A percentile compares a stretch with the other conserved stretches of the same genome.
These are phyloP conservation scores for Thelonectria discophora DNA, from an alignment of 2,329 filamentous ascomycete genomes.

Conservation along the genomic window DNA sequence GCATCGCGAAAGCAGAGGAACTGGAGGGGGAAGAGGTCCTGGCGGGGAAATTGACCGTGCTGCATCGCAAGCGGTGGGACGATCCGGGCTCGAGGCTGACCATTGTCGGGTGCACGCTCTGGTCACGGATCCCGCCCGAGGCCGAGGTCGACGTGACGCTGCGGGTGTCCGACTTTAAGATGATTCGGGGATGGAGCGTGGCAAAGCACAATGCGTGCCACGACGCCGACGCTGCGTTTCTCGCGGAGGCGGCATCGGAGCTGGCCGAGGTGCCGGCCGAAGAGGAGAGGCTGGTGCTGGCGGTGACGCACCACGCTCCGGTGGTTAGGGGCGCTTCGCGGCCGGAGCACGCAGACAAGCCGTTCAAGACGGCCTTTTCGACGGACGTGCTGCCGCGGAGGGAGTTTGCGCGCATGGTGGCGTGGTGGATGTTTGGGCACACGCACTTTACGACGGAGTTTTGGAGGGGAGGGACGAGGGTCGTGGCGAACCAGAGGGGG, in stretches of 20 bases:
- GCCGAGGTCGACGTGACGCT: slow-evolving; percentile 50
- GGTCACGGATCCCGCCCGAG: slow-evolving; percentile 58
- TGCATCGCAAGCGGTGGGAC: slow-evolving; percentile 53
- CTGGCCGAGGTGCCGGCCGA: slow-evolving; percentile 28
- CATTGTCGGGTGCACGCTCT: slow-evolving; percentile 66
- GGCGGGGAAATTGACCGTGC: slow-evolving; percentile 50
- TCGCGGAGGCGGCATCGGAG: slow-evolving; percentile 51
- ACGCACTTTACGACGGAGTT: slow-evolving; percentile 56
- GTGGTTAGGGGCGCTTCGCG: slow-evolving; percentile 57
- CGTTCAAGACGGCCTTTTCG: slow-evolving; percentile 60
- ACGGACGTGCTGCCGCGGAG: slow-evolving; percentile 53
- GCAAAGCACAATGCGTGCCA: slow-evolving; percentile 60
- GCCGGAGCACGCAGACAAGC: slow-evolving; percentile 57
- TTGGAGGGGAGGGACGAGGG: slow-evolving; percentile 43
- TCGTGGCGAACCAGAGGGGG: slow-evolving; percentile 58
- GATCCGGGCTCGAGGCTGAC: slow-evolving; percentile 55
- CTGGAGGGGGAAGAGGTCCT: slow-evolving; percentile 52
- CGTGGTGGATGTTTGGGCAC: slow-evolving; percentile 58
- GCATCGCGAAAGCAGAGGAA: slow-evolving; percentile 48
- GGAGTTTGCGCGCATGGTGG: slow-evolving; percentile 49
- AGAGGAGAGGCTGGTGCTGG: slow-evolving; percentile 48
- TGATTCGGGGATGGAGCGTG: slow-evolving; percentile 62
- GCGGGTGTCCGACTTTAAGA: slow-evolving; percentile 62
- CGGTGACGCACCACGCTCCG: slow-evolving; percentile 68
- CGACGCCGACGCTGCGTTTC: slow-evolving; percentile 59